Conservation (phyloP, 2,329 filamentous ascomycete genomes). For the Rhynchosporium secalis region DNA sequence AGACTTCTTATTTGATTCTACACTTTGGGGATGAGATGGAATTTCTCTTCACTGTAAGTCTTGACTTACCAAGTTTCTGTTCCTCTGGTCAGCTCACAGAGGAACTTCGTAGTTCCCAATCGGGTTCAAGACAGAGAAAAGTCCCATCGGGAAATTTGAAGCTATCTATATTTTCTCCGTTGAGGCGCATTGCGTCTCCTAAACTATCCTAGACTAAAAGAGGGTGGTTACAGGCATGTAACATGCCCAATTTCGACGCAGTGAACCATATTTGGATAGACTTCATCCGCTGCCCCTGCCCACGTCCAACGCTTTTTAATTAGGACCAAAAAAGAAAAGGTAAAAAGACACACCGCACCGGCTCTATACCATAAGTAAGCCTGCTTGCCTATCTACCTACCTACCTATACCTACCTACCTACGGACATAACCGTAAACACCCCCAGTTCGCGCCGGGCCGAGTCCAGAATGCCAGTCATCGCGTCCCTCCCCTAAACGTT, state of each 20-base stretch:
- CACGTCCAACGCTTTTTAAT: neutral
- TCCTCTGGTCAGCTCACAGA: slow-evolving; percentile 8
- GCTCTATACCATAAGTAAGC: neutral
- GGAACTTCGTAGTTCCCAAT: slow-evolving; percentile 1
- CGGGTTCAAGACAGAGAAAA: neutral
- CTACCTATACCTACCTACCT: neutral
- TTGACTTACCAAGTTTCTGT: neutral
- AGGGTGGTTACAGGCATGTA: slow-evolving; percentile 12
- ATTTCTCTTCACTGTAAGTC: too few species aligned
- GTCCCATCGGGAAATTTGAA: slow-evolving; percentile 20
- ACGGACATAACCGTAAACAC: slow-evolving; percentile 7
- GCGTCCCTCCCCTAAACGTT: neutral
- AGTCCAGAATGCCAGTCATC: neutral
- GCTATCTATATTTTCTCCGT: slow-evolving; percentile 19
- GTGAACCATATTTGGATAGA: slow-evolving; percentile 3
- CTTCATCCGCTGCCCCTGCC: neutral
- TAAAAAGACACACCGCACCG: neutral
- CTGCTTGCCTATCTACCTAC: neutral
- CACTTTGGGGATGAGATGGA: neutral
- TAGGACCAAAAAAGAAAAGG: neutral
- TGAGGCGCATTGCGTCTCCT: slow-evolving; percentile 16
- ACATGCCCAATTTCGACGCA: slow-evolving; percentile 10
- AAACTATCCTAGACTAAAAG: neutral
- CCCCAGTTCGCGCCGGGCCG: neutral
- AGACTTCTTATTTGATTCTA: neutral